phyloP scores from a whole-genome alignment of 192 early-diverging fungal genomes.

The Coemansia javaensis region DNA sequence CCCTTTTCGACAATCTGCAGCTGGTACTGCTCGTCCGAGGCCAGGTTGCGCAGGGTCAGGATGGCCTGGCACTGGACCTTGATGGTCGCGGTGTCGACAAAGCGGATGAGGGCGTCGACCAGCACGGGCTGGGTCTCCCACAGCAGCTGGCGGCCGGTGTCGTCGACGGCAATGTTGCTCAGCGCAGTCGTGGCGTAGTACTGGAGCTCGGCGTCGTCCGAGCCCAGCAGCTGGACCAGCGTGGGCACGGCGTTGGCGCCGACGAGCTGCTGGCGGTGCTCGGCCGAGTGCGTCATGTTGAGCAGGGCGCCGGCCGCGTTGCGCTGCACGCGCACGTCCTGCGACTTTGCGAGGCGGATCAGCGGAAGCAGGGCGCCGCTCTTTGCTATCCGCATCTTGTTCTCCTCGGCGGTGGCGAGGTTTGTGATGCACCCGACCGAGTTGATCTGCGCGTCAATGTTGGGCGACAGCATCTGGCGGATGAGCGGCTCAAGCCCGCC shows the following conservation, averaged over 20 bases:
- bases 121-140: constrained; percentile 69
- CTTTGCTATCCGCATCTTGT: constrained; percentile 84
- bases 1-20: constrained; percentile 71
- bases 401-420: constrained; percentile 81
- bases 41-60: constrained; percentile 80
- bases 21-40: constrained; percentile 78
- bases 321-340: constrained; percentile 79
- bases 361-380: constrained; percentile 73
- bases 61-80: constrained; percentile 88
- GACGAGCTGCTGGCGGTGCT: constrained; percentile 78
- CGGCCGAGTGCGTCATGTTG: constrained; percentile 88
- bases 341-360: constrained; percentile 68
- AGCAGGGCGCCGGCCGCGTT: constrained; percentile 88
- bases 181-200: constrained; percentile 89
- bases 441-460: constrained; percentile 90
- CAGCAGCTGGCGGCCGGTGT: constrained; percentile 58
- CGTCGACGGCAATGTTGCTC: constrained; percentile 85
- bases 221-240: constrained; percentile 68
- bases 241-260: constrained; percentile 79
- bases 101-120: constrained; percentile 68
- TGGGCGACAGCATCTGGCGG: constrained; percentile 77
- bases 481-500: constrained; percentile 81
- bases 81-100: constrained; percentile 71
- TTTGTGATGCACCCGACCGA: constrained; percentile 93
- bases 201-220: constrained; percentile 77